A percentile compares a stretch with the other conserved stretches of the same genome.
Evolutionary conservation across 148 eudicot species (phyloP).

Genomic region (Hydrangea macrophylla): DNA sequence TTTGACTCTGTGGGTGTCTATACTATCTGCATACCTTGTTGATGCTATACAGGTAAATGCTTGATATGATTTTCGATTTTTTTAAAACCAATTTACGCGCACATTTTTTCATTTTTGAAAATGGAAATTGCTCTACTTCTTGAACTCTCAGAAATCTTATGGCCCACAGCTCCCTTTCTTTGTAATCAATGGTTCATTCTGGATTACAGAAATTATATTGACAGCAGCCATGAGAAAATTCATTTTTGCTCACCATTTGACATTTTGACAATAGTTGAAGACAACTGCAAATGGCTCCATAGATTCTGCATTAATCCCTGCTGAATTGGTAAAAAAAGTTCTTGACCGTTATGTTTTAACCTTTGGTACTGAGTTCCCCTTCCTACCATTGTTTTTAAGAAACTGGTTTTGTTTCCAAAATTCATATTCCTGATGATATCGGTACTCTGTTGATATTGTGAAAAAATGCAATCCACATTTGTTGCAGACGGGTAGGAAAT

Average conservation of each 20-base stretch:
- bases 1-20: slow-evolving; percentile 83
- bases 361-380: background rate
- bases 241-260: background rate
- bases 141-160: background rate
- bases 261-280: background rate
- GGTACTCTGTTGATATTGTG: background rate
- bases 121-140: background rate
- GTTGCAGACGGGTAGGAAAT: background rate
- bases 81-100: background rate
- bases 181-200: background rate
- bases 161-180: no score
- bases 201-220: no score
- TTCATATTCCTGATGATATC: background rate
- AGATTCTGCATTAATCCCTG: background rate
- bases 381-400: background rate
- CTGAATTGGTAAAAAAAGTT: no score
- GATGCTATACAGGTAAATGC: slow-evolving; percentile 77
- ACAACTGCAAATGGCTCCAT: background rate
- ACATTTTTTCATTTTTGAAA: background rate
- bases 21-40: slow-evolving; percentile 88
- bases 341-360: background rate
- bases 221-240: no score
- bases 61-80: slow-evolving; percentile 3
- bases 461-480: background rate
- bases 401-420: background rate